Base-by-base conservation (phyloP, 202 grass and related monocot species). In the Tripidium arundinaceum region DNA sequence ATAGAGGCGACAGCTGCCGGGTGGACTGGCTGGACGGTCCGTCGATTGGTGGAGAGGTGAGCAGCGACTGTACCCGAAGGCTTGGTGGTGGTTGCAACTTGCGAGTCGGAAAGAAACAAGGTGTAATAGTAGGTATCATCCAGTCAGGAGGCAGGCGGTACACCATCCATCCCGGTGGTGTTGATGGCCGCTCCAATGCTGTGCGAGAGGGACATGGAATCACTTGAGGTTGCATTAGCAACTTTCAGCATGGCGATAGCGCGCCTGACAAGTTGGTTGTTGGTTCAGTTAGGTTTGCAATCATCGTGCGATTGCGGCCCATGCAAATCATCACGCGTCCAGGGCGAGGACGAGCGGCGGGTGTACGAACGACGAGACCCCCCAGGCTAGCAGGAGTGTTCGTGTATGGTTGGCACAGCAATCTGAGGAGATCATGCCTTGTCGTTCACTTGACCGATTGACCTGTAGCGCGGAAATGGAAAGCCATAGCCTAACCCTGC, bases 31-130 rank as follows among this genome's bases (percentile, higher is more conserved):
- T 69, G 33, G 70, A 36, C 34, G 49, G 19, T 27, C 69, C 62
- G 65, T 21, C 31, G 78, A 82, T 78, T 74, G 83, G 82, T 66
- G 77, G 70, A 43, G 55, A 85, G 80, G 60, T 82, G 82, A 25
- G 72, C 82, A 50, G 65, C 82, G 70, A 31, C 29, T n/a, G n/a
- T n/a, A n/a, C n/a, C n/a, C n/a, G n/a, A n/a, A n/a, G n/a, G n/a
- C n/a, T n/a, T n/a, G n/a, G n/a, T n/a, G n/a, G n/a, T n/a, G n/a
- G n/a, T n/a, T n/a, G n/a, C n/a, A n/a, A n/a, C n/a, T n/a, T n/a
- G n/a, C n/a, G 41, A n/a, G n/a, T n/a, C n/a, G n/a, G n/a, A n/a
- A n/a, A n/a, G n/a, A n/a, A n/a, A n/a, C n/a, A n/a, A n/a, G n/a
- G n/a, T n/a, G n/a, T n/a, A n/a, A n/a, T n/a, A n/a, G n/a, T n/a